Base-by-base conservation (phyloP, 2,329 filamentous ascomycete species). In the Chlorencoelia australis region DNA sequence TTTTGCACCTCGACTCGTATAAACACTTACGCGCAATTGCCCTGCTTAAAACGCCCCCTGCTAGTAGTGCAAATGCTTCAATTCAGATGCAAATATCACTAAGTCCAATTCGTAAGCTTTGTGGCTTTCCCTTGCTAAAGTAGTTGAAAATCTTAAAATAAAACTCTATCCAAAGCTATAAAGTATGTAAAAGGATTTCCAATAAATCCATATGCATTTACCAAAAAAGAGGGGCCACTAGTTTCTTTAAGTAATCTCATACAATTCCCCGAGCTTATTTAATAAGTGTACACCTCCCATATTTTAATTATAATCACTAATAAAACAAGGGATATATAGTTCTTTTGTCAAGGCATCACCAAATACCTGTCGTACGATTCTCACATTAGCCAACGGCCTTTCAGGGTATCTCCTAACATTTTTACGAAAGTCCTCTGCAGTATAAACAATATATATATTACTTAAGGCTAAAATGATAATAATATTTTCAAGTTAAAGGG, bases 221-320 rank as follows among this genome's bases (percentile, higher is more conserved):
- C 21, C 7, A 11, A 7, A 24, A 11, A 24, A 24, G 11, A 24
- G 21, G 11, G 21, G 21, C 21, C 21, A 24, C 21, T 11, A 24
- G 11, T 7, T 24, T 11, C 21, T 7, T 7, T 7, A 24, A 24
- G 21, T 24, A 24, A 11, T 24, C 21, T 24, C 21, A 24, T 24
- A 24, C 11, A 11, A 24, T 11, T 24, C 21, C 21, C 21, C 11
- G 11, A 24, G 11, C 21, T 20, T 2, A 7, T 31, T 4, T 31
- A 3, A 15, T 7, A 31, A 16, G 19, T 33, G 17, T 22, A 33
- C 13, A 24, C 30, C 19, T 25, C 30, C 30, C 14, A 33, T 24
- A 24, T 10, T 21, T 6, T 33, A 21, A 16, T 33, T 33, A 24
- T 33, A 33, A 16, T 33, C 21, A 24, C 26, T 15, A 25, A 33